phyloP scores from a whole-genome alignment of 164 flowering plant genomes.

The Vitis labrusca region DNA sequence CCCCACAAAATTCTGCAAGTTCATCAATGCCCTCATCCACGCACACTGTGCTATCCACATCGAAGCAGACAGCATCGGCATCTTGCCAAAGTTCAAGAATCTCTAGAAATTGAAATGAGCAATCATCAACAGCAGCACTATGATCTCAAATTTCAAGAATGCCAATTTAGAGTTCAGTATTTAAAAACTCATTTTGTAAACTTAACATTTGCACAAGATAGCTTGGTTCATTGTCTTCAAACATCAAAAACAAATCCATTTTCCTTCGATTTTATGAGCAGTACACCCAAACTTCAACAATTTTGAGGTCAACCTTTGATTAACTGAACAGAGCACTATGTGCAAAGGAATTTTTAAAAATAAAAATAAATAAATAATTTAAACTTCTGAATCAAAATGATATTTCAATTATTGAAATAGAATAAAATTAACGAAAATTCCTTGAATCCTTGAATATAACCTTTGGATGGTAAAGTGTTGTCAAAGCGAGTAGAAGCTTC shows the following conservation, averaged over 20 bases:
- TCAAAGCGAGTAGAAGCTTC: conserved; percentile 24
- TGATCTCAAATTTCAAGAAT: background rate
- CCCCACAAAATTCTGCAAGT: conserved; percentile 98
- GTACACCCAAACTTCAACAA: background rate
- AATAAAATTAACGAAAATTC: background rate
- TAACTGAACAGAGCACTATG: no score
- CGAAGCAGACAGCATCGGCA: conserved; percentile 92
- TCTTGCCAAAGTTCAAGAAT: conserved; percentile 68
- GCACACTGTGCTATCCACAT: conserved; percentile 98
- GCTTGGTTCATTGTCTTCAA: background rate
- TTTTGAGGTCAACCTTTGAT: no score
- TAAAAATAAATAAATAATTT: no score
- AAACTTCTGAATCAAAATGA: background rate
- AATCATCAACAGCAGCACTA: conserved; percentile 6
- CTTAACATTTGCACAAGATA: background rate
- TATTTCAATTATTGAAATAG: background rate
- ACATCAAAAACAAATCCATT: background rate
- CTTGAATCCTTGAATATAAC: conserved; percentile 14
- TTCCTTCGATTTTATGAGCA: background rate
- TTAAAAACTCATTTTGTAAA: background rate
- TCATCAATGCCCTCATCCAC: conserved; percentile 98
- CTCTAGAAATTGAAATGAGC: conserved; percentile 31
- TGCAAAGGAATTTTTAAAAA: no score
- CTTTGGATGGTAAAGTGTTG: conserved; percentile 53
- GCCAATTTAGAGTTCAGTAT: background rate